phyloP scores from a whole-genome alignment of 176 grass and related monocot species.

The Rhipidocladum racemiflorum region DNA sequence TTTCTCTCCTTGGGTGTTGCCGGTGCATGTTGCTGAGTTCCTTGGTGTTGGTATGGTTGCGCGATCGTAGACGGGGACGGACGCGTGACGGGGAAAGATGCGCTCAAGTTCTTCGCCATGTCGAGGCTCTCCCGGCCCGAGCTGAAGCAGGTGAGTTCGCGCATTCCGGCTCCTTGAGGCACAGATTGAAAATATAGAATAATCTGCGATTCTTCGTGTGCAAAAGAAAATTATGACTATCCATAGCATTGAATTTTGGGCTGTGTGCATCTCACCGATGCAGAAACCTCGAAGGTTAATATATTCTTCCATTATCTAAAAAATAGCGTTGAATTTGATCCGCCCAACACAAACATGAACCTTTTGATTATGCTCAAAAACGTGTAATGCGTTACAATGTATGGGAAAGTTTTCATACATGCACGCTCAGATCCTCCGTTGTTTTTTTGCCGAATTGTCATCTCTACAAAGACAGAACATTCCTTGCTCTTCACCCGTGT shows the following conservation, averaged over 20 bases:
- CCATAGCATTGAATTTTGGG: background rate
- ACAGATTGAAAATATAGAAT: background rate
- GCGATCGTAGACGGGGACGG: slow-evolving; percentile 60
- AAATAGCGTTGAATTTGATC: background rate
- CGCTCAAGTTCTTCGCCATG: slow-evolving; percentile 90
- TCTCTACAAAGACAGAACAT: background rate
- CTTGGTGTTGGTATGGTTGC: background rate
- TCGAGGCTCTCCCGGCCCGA: slow-evolving; percentile 76
- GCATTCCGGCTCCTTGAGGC: background rate
- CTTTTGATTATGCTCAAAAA: background rate
- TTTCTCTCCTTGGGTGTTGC: background rate
- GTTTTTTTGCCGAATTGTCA: background rate
- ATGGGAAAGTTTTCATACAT: background rate
- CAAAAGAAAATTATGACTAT: background rate
- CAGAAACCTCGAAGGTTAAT: no score
- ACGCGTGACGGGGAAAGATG: slow-evolving; percentile 70
- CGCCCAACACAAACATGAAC: background rate
- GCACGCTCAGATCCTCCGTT: no score
- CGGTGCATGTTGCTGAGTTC: background rate
- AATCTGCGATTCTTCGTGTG: background rate
- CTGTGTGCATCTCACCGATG: no score
- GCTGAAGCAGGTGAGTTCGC: slow-evolving; percentile 58
- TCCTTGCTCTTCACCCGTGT: background rate
- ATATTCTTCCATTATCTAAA: no score
- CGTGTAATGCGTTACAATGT: background rate